Conservation (phyloP, 805 yeast species). For the Saturnispora diversa region DNA sequence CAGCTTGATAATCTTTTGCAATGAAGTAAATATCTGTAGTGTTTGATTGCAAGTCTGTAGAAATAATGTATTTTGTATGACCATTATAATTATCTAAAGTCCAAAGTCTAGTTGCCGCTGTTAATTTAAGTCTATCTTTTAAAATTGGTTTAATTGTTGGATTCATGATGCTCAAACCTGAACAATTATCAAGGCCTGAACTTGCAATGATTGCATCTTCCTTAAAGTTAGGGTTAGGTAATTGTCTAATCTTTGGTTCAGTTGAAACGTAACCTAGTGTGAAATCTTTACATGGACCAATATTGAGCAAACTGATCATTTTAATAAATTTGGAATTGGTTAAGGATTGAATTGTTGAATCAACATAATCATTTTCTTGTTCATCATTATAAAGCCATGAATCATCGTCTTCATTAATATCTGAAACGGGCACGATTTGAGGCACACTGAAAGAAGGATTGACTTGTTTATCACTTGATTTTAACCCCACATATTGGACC, state of each 20-base stretch:
- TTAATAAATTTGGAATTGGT: conserved; percentile 33
- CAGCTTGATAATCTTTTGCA: conserved; percentile 51
- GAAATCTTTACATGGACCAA: conserved; percentile 69
- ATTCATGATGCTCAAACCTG: conserved; percentile 52
- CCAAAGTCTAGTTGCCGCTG: conserved; percentile 71
- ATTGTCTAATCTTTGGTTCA: conserved; percentile 48
- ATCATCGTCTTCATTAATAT: conserved; percentile 37
- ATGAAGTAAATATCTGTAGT: conserved; percentile 65
- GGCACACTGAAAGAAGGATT: no score
- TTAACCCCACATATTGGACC: conserved; percentile 28
- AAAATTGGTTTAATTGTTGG: conserved; percentile 64
- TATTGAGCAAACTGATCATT: conserved; percentile 49
- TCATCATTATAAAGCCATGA: conserved; percentile 33
- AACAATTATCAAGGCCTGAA: conserved; percentile 52
- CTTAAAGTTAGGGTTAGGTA: conserved; percentile 57
- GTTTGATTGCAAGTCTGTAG: conserved; percentile 57
- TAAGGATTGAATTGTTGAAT: conserved; percentile 14
- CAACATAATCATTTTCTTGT: conserved; percentile 21
- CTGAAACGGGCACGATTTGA: no score
- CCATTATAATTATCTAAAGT: conserved; percentile 38
- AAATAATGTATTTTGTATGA: conserved; percentile 50
- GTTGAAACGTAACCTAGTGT: conserved; percentile 55
- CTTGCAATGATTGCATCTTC: conserved; percentile 65
- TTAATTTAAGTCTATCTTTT: conserved; percentile 60
- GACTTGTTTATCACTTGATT: neutral